Evolutionary conservation across 148 eudicot genomes (phyloP), one percentile per base, ranked within the genome.

Genomic region (Euryodendron excelsum): DNA sequence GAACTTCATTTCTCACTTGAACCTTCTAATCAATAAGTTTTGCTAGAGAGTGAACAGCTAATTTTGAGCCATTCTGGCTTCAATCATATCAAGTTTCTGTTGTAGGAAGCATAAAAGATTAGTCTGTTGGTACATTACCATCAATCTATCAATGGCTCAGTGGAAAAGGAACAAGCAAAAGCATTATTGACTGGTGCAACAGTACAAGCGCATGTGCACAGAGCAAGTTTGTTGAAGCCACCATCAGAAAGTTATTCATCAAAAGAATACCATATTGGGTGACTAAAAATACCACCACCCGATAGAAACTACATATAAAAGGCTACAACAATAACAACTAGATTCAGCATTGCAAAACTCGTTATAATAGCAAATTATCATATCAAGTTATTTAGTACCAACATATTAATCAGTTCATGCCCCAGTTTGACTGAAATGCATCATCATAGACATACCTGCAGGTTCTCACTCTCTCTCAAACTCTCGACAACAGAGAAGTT

Each of bases 401-500:
- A 75, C 33, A 44, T 44, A 11, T 17, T 45, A 44, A 41, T 62
- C 69, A 44, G 36, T 20, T 23, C 52, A 63, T 48, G 20, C 60
- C 31, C 69, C 17, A 27, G 60, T 30, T 30, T 18, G 69, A 74
- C 17, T 56, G 20, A 18, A 28, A 10, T 23, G 39, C 14, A 66
- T 17, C 78, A 50, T 68, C 52, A 48, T n/a, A 61, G 15, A 78
- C 81, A 79, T 87, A 96, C 99, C 96, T 96, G 97, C 59, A 96
- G 94, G 84, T 89, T 92, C 78, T 96, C 99, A 79, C 95, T 88
- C 83, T 93, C 94, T 82, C 99, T 89, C 72, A 96, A 87, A 76
- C 96, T 90, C 86, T 77, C 90, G 81, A 96, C 89, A 58, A 96
- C 96, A 41, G 99, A 84, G 56, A 88, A 93, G 83, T 96, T 96